Conservation (phyloP, 2,329 filamentous ascomycete genomes). For the Leptographium galeiforme region DNA sequence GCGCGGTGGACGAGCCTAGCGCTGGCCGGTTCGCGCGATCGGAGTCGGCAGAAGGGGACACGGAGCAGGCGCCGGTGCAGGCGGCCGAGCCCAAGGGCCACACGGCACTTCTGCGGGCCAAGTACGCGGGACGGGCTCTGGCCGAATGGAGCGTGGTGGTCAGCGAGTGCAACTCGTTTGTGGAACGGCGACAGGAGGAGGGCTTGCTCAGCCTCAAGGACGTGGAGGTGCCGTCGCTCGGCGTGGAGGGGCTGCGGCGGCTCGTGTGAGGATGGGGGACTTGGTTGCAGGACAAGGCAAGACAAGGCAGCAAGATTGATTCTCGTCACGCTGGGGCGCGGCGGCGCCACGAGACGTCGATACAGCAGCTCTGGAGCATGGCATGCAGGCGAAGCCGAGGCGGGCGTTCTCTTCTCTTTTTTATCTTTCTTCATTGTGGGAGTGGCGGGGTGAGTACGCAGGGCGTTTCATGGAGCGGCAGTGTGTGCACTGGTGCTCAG, state of each 20-base stretch:
- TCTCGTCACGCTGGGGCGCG: too few species aligned
- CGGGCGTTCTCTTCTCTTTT: too few species aligned
- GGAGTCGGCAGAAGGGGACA: conserved; percentile 2
- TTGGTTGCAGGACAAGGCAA: too few species aligned
- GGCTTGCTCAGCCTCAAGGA: conserved; percentile 52
- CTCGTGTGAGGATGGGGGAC: conserved; percentile 1
- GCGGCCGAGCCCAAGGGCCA: conserved; percentile 31
- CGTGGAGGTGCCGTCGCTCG: conserved; percentile 55
- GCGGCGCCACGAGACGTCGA: too few species aligned
- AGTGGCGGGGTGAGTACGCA: too few species aligned
- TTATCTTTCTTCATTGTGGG: too few species aligned
- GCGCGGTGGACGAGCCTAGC: neutral
- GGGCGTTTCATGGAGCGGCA: too few species aligned
- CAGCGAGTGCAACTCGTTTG: conserved; percentile 68
- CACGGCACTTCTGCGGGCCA: conserved; percentile 30
- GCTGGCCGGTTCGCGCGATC: neutral
- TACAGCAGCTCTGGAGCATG: too few species aligned
- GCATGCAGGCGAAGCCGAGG: too few species aligned
- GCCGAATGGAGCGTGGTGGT: conserved; percentile 69
- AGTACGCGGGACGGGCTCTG: conserved; percentile 58
- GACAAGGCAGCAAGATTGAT: neutral
- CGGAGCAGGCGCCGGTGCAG: conserved; percentile 19
- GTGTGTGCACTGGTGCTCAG: too few species aligned
- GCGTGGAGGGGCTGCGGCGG: conserved; percentile 43
- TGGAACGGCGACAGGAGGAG: conserved; percentile 61